These are phyloP conservation scores for Penicillium malachiteum DNA, from an alignment of 495 filamentous ascomycete species.

Conservation along the genomic window DNA sequence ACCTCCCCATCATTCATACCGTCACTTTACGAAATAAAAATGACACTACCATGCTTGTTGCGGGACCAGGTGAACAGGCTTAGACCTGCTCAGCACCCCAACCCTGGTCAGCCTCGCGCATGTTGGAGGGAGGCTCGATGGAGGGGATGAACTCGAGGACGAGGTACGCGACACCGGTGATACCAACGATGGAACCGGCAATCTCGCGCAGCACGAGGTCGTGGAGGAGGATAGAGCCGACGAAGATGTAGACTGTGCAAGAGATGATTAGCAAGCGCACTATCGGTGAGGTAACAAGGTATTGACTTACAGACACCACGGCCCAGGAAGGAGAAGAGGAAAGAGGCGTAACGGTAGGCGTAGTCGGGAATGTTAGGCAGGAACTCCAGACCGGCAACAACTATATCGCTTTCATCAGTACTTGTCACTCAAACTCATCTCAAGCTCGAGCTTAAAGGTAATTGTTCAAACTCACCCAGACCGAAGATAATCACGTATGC, in stretches of 20 bases:
- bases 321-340: constrained; percentile 96
- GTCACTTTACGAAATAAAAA: not conserved
- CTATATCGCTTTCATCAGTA: constrained; percentile 22
- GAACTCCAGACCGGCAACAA: constrained; percentile 66
- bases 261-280: not conserved
- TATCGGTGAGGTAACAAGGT: not conserved
- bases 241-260: constrained; percentile 86
- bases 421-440: not conserved
- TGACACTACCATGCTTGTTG: constrained; percentile 1
- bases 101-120: constrained; percentile 85
- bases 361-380: constrained; percentile 83
- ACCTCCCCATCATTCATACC: not conserved
- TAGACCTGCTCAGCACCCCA: constrained; percentile 94
- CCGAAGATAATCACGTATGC: constrained; percentile 89
- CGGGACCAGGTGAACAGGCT: constrained; percentile 1
- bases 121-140: constrained; percentile 96
- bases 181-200: constrained; percentile 67
- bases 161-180: constrained; percentile 76
- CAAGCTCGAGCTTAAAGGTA: not conserved
- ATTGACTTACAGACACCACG: constrained; percentile 82
- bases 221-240: constrained; percentile 80
- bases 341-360: constrained; percentile 87
- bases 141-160: constrained; percentile 91
- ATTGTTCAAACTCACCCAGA: constrained; percentile 57
- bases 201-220: constrained; percentile 55